These are phyloP conservation scores for Penicillium sp. DNA, from an alignment of 2,329 filamentous ascomycete species.

Conservation along the genomic window DNA sequence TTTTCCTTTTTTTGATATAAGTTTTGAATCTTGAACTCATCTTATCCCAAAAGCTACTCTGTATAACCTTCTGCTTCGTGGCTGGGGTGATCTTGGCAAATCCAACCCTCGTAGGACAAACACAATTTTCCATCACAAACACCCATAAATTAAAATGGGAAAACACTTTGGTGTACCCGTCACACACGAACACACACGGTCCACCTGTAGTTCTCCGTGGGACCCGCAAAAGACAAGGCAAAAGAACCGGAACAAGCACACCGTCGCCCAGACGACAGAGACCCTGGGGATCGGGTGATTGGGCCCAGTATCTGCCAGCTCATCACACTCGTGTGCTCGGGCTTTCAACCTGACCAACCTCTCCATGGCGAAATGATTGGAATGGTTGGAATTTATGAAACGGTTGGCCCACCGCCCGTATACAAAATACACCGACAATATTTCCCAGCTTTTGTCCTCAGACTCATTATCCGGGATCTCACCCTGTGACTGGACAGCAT, in stretches of 20 bases:
- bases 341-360: background rate
- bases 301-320: conserved; percentile 20
- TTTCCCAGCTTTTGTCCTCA: background rate
- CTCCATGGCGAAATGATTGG: background rate
- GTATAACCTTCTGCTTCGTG: background rate
- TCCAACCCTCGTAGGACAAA: background rate
- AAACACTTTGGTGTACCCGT: conserved; percentile 3
- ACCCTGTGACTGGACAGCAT: background rate
- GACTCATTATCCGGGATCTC: background rate
- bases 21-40: no score
- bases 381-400: background rate
- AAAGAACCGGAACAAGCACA: background rate
- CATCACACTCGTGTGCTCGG: conserved; percentile 16
- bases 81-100: background rate
- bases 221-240: conserved; percentile 5
- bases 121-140: background rate
- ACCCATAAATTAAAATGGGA: background rate
- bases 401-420: background rate
- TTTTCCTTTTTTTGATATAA: background rate
- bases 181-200: conserved; percentile 15
- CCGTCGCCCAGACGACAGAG: conserved; percentile 22
- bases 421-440: background rate
- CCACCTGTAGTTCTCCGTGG: conserved; percentile 10
- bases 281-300: conserved; percentile 16
- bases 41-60: background rate